Evolutionary conservation across 2,329 filamentous ascomycete genomes (phyloP).

Genomic region (Tolypocladium paradoxum): DNA sequence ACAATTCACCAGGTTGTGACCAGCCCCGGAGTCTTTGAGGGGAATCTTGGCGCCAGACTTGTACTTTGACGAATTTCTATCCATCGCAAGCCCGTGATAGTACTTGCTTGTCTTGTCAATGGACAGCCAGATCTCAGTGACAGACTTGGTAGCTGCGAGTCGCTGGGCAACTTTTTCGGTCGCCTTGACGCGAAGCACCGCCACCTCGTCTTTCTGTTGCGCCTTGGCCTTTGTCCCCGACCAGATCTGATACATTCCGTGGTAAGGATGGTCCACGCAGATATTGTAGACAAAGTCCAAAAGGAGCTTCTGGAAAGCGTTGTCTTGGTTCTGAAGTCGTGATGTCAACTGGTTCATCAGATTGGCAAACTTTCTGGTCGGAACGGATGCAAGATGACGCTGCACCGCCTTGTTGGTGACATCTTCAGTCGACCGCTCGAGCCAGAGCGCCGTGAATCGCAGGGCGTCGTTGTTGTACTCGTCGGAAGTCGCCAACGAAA

Average conservation of each 20-base stretch:
- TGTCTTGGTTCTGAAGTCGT: slow-evolving; percentile 62
- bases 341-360: slow-evolving; percentile 96
- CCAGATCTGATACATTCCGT: slow-evolving; percentile 96
- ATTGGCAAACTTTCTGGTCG: slow-evolving; percentile 82
- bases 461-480: slow-evolving; percentile 82
- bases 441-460: slow-evolving; percentile 88
- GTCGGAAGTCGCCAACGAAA: slow-evolving; percentile 75
- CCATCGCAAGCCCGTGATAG: slow-evolving; percentile 54
- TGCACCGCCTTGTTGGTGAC: slow-evolving; percentile 68
- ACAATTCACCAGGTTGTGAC: slow-evolving; percentile 49
- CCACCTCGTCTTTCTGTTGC: slow-evolving; percentile 62
- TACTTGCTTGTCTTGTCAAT: slow-evolving; percentile 64
- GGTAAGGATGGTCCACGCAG: slow-evolving; percentile 86
- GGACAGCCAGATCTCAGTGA: slow-evolving; percentile 51
- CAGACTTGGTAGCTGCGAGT: slow-evolving; percentile 42
- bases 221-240: slow-evolving; percentile 62
- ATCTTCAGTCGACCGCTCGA: slow-evolving; percentile 70
- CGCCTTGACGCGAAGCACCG: slow-evolving; percentile 62
- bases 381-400: slow-evolving; percentile 60
- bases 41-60: slow-evolving; percentile 57
- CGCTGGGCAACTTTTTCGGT: slow-evolving; percentile 56
- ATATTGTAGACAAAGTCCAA: slow-evolving; percentile 68
- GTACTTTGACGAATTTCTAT: slow-evolving; percentile 52
- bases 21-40: slow-evolving; percentile 53
- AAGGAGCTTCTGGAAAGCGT: slow-evolving; percentile 68